phyloP scores from a whole-genome alignment of 345 rosid genomes.

The Rhizophora mangle region DNA sequence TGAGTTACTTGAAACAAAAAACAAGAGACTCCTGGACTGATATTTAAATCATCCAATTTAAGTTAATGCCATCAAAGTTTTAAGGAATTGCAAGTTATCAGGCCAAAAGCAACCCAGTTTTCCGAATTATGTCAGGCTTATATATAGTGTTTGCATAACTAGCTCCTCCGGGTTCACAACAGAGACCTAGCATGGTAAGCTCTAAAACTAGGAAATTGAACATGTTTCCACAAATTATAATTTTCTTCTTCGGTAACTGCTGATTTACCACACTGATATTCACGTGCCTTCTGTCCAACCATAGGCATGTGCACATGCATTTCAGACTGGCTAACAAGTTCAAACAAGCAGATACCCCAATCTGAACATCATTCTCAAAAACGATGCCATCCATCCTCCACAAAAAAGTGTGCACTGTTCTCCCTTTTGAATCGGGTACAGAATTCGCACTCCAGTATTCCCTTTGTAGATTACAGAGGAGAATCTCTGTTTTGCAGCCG shows the following conservation, averaged over 20 bases:
- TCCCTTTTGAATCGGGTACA: conserved; percentile 62
- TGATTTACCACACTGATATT: conserved; percentile 17
- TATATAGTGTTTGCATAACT: no score
- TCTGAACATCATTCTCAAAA: conserved; percentile 44
- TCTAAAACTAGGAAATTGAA: no score
- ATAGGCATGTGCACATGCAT: conserved; percentile 57
- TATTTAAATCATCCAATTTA: no score
- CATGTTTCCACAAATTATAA: no score
- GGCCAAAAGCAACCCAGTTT: no score
- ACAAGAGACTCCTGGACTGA: no score
- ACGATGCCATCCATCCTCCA: conserved; percentile 72
- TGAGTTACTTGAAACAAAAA: no score
- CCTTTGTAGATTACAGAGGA: conserved; percentile 45
- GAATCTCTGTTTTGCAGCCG: conserved; percentile 46
- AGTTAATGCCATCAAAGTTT: no score
- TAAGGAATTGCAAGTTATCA: no score
- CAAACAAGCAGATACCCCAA: conserved; percentile 58
- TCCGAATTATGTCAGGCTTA: no score
- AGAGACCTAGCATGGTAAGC: no score
- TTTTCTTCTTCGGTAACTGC: background rate
- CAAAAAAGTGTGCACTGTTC: conserved; percentile 62
- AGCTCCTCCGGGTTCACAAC: no score
- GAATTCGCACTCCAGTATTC: conserved; percentile 57
- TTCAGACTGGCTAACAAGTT: conserved; percentile 47
- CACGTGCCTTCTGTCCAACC: conserved; percentile 31